Evolutionary conservation across 1,139 yeast species (phyloP).

Genomic region (Protomyces inundatus): DNA sequence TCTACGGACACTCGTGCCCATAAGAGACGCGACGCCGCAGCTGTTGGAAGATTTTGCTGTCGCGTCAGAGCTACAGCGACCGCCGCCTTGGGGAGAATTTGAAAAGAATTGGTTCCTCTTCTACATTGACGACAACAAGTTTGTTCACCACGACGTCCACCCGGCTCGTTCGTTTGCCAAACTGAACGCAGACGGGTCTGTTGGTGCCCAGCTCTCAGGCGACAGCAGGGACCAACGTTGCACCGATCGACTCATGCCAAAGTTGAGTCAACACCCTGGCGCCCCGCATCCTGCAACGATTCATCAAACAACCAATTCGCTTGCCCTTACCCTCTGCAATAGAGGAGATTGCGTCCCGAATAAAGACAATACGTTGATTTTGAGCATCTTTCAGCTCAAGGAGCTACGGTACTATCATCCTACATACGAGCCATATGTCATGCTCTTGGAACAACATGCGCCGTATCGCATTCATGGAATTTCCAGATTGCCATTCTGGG

Average conservation of each 20-base stretch:
- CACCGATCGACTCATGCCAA: not conserved
- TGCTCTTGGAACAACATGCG: slow-evolving; percentile 1
- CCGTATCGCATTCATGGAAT: slow-evolving; percentile 9
- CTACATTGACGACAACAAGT: slow-evolving; percentile 4
- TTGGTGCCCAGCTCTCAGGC: not conserved
- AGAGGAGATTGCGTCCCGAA: slow-evolving; percentile 6
- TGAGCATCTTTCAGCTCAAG: slow-evolving; percentile 20
- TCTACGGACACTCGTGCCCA: not conserved
- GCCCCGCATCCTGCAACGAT: slow-evolving; percentile 2
- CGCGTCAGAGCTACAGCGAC: slow-evolving; percentile 16
- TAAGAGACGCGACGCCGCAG: not conserved
- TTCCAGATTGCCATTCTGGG: slow-evolving; percentile 12
- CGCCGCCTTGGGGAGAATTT: slow-evolving; percentile 3
- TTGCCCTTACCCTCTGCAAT: slow-evolving; percentile 18
- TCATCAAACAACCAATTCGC: slow-evolving; percentile 20
- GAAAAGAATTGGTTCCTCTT: slow-evolving; percentile 21
- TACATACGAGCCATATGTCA: slow-evolving; percentile 20
- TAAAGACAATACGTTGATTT: slow-evolving; percentile 7
- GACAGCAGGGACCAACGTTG: slow-evolving; percentile 7
- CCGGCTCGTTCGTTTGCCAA: slow-evolving; percentile 14
- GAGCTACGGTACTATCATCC: slow-evolving; percentile 12
- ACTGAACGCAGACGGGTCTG: slow-evolving; percentile 14
- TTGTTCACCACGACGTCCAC: slow-evolving; percentile 9
- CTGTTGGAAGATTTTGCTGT: not conserved
- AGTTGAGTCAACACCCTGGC: not conserved